Percentiles rank a stretch among this genome's conserved stretches.
Conservation (phyloP, 202 grass and related monocot genomes). For the Panicum hallii region DNA sequence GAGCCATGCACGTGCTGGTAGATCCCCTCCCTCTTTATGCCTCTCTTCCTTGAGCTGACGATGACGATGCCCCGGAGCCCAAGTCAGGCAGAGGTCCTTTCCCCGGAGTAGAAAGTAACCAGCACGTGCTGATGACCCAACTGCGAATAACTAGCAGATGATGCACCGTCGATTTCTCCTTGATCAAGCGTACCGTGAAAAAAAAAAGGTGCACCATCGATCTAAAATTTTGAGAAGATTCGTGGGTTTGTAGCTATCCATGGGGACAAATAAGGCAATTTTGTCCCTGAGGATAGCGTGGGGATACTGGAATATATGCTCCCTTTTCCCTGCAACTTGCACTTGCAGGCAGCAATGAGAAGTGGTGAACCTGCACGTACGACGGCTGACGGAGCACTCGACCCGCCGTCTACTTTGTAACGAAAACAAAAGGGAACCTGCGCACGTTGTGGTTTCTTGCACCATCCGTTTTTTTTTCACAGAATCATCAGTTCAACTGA, state of each 20-base stretch:
- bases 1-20: neutral
- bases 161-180: too few species aligned
- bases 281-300: neutral
- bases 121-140: neutral
- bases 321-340: neutral
- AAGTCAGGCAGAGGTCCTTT: constrained; percentile 1
- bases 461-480: neutral
- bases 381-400: neutral
- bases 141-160: neutral
- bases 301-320: neutral
- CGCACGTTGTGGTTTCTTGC: neutral
- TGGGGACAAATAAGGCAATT: neutral
- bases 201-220: too few species aligned
- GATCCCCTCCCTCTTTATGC: neutral
- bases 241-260: neutral
- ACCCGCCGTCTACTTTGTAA: neutral
- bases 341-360: neutral
- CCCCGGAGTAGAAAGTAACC: neutral
- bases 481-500: neutral
- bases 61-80: neutral
- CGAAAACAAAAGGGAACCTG: too few species aligned
- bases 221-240: neutral
- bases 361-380: neutral
- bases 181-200: neutral
- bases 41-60: neutral